Base-by-base conservation (phyloP, 352 stramenopile genomes). In the Globisporangium camurandrum region DNA sequence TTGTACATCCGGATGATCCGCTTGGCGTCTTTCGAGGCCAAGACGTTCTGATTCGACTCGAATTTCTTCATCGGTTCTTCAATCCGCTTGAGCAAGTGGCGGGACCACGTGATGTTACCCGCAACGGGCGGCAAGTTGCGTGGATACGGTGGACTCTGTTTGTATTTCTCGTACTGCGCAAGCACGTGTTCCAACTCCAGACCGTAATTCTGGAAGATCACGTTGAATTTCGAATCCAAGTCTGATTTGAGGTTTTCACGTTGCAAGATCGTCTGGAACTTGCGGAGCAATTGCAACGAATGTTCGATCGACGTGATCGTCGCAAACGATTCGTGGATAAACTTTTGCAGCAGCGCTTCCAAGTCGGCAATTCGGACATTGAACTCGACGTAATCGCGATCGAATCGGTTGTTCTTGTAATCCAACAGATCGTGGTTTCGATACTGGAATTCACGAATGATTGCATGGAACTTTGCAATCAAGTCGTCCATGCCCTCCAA, bases 1-100 rank as follows among this genome's bases (percentile, higher is more conserved):
- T 99, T 99, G 81, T 99, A 99, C 81, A 98, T 98, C 49, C 97
- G 97, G 57, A 99, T 98, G 58, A 99, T 98, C 1, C 94, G 89
- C 60, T 97, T 98, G 16, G 93, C 95, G 57, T 98, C 95, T 65
- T 98, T 98, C 40, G 86, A 96, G 1, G 92, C 91, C 19, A 99
- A 67, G 2, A 99, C 95, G 42, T 97, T 98, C 65, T 98, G 93
- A 54, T 99, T 98, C 17, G 81, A 95, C 69, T 99, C 95, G 56
- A 99, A 99, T 53, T 98, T 97, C 57, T 98, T 98, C 96, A 99
- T 99, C 8, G 96, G 96, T 59, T 98, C 95, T 77, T 99, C 96
- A 53, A 99, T 99, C 17, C 96, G 87, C 70, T 99, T 98, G 28
- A 99, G 71, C 27, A 99, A 59, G 61, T 99, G 96, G 10, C 95